phyloP scores from a whole-genome alignment of 1,139 yeast genomes.

The Candida sanyaensis region DNA sequence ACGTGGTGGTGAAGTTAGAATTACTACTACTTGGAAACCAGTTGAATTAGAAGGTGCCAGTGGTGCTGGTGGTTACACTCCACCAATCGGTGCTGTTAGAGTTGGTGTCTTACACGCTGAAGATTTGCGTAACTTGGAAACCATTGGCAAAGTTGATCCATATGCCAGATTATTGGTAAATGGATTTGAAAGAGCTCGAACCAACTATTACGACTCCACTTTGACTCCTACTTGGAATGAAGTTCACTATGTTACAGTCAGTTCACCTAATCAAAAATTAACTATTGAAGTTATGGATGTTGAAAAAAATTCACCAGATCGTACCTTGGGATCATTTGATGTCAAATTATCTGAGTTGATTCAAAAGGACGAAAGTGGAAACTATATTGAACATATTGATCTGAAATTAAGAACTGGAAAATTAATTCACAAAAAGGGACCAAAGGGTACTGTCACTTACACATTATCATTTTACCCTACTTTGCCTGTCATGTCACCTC shows the following conservation, averaged over 20 bases:
- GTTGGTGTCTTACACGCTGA: slow-evolving; percentile 70
- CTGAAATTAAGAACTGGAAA: slow-evolving; percentile 58
- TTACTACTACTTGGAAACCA: slow-evolving; percentile 82
- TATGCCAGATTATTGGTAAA: slow-evolving; percentile 79
- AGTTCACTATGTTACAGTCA: slow-evolving; percentile 74
- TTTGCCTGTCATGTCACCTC: slow-evolving; percentile 73
- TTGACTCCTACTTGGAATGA: slow-evolving; percentile 87
- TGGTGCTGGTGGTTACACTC: slow-evolving; percentile 79
- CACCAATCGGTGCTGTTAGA: slow-evolving; percentile 91
- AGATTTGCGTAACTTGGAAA: slow-evolving; percentile 80
- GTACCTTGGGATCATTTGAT: slow-evolving; percentile 83
- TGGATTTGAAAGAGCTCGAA: slow-evolving; percentile 76
- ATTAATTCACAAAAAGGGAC: slow-evolving; percentile 70
- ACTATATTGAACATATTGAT: slow-evolving; percentile 62
- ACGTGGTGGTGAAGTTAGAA: slow-evolving; percentile 70
- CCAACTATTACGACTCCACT: slow-evolving; percentile 67
- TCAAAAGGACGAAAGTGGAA: slow-evolving; percentile 64
- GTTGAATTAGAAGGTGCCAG: slow-evolving; percentile 67
- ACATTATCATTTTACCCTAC: slow-evolving; percentile 80
- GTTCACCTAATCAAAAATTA: slow-evolving; percentile 78
- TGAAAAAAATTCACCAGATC: slow-evolving; percentile 72
- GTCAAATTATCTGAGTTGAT: slow-evolving; percentile 68
- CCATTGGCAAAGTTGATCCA: slow-evolving; percentile 90
- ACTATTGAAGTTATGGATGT: slow-evolving; percentile 92
- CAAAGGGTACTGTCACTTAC: slow-evolving; percentile 79